These are phyloP conservation scores for Pistacia integerrima DNA, from an alignment of 345 rosid species.

Conservation along the genomic window DNA sequence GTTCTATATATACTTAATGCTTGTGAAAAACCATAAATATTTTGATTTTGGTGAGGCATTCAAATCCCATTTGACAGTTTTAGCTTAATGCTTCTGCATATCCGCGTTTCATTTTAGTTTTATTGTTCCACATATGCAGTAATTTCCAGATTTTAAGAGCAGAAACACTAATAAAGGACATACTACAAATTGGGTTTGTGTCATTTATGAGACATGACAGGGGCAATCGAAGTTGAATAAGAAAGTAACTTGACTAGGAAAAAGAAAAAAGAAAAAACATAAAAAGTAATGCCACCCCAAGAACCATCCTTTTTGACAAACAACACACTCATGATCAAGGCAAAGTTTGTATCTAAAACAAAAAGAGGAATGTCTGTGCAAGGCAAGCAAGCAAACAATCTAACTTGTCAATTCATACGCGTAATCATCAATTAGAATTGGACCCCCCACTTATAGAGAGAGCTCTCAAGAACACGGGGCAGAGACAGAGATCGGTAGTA, in stretches of 20 bases:
- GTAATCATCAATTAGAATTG: slow-evolving; percentile 33
- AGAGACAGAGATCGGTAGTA: background rate
- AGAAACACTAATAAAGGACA: background rate
- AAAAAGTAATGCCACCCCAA: background rate
- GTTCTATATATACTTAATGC: background rate
- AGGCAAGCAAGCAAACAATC: slow-evolving; percentile 36
- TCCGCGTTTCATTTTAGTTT: background rate
- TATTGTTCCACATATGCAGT: background rate
- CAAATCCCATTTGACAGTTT: background rate
- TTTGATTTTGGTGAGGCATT: background rate
- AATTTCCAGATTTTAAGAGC: background rate
- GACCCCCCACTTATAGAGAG: slow-evolving; percentile 29
- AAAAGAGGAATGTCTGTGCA: slow-evolving; percentile 29
- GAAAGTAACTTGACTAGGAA: slow-evolving; percentile 24
- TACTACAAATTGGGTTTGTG: background rate
- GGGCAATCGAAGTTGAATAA: background rate
- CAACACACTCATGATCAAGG: background rate
- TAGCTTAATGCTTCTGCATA: background rate
- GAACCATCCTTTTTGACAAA: slow-evolving; percentile 25
- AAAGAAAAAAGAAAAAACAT: background rate
- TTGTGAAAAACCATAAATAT: background rate
- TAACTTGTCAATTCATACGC: slow-evolving; percentile 29
- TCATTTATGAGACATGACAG: background rate
- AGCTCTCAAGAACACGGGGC: slow-evolving; percentile 27
- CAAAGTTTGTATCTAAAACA: slow-evolving; percentile 10